A percentile compares a stretch with the other conserved stretches of the same genome.
These are phyloP conservation scores for Ciborinia camelliae DNA, from an alignment of 2,329 filamentous ascomycete genomes.

Conservation along the genomic window DNA sequence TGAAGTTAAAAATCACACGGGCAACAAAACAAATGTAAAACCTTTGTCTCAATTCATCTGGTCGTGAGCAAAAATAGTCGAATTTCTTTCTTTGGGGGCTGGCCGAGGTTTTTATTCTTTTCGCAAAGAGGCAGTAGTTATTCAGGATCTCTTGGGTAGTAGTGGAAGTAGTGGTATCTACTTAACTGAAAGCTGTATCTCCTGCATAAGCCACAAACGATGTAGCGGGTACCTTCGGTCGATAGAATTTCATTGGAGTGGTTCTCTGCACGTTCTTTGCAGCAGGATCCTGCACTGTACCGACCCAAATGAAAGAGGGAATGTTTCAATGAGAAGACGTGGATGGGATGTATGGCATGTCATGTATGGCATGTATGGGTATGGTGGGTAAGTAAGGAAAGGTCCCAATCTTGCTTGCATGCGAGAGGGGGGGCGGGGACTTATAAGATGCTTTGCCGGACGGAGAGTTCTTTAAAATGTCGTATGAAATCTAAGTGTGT, in stretches of 20 bases:
- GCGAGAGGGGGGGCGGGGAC: constrained; percentile 18
- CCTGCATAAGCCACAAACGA: constrained; percentile 18
- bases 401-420: constrained; percentile 11
- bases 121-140: not conserved
- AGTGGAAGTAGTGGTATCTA: not conserved
- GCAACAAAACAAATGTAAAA: constrained; percentile 15
- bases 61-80: not conserved
- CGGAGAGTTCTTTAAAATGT: not conserved
- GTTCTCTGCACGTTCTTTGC: constrained; percentile 12
- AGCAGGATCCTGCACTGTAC: not conserved
- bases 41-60: constrained; percentile 32
- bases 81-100: constrained; percentile 8
- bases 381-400: not conserved
- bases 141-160: constrained; percentile 6
- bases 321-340: not conserved
- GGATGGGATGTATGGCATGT: not conserved
- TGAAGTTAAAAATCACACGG: constrained; percentile 14
- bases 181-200: constrained; percentile 17
- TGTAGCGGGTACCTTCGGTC: constrained; percentile 6
- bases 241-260: constrained; percentile 3
- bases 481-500: not conserved
- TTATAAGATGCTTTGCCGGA: constrained; percentile 13
- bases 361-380: not conserved
- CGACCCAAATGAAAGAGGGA: not conserved
- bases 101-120: constrained; percentile 14